Percentiles rank a stretch among this genome's conserved stretches.
Conservation (phyloP, 768 basidiomycete genomes). For the Hygrocybe punicea region DNA sequence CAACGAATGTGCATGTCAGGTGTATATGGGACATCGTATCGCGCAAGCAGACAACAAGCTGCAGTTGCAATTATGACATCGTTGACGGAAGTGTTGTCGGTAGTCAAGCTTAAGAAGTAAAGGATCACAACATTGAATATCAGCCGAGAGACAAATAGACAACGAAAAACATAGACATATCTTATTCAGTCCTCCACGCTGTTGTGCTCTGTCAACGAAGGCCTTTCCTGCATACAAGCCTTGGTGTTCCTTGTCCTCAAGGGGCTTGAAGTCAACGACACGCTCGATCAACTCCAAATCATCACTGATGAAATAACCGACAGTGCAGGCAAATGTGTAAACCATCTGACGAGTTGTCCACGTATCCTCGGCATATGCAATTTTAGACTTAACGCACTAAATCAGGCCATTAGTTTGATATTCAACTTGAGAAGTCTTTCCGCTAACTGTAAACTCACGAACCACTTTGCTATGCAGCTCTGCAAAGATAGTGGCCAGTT, state of each 20-base stretch:
- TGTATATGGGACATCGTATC: conserved; percentile 24
- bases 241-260: conserved; percentile 33
- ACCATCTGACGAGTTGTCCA: conserved; percentile 34
- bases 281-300: conserved; percentile 34
- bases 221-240: conserved; percentile 32
- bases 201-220: conserved; percentile 22
- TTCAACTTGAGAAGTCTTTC: neutral
- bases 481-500: conserved; percentile 11
- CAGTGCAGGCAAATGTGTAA: conserved; percentile 32
- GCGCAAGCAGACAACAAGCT: conserved; percentile 16
- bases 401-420: neutral
- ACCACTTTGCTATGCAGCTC: conserved; percentile 21
- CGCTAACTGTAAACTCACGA: conserved; percentile 17
- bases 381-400: conserved; percentile 22
- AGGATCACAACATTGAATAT: conserved; percentile 6
- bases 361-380: conserved; percentile 26
- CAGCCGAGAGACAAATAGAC: conserved; percentile 1
- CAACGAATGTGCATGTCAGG: conserved; percentile 36
- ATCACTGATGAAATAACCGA: conserved; percentile 28
- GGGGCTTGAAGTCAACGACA: conserved; percentile 31
- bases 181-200: conserved; percentile 30
- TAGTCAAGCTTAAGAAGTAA: conserved; percentile 24
- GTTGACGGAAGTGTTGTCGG: conserved; percentile 36
- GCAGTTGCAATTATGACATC: conserved; percentile 30
- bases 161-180: conserved; percentile 23